A percentile compares a stretch with the other conserved stretches of the same genome.
These are phyloP conservation scores for Pseudogymnoascus sp. DNA, from an alignment of 2,329 filamentous ascomycete genomes.

Conservation along the genomic window DNA sequence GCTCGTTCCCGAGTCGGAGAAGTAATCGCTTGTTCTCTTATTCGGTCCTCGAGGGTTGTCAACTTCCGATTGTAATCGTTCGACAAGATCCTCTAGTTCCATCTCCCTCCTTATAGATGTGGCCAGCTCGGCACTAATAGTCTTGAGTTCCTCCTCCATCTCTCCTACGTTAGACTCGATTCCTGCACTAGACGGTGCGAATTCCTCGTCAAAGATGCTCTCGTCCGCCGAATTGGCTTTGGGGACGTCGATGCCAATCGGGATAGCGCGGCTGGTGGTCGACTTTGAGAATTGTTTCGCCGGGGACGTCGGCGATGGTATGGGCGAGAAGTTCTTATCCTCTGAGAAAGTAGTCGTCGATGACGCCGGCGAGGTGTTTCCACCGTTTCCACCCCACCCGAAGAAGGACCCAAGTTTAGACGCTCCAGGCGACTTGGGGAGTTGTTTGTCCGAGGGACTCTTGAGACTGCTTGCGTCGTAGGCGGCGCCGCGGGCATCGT, in stretches of 20 bases:
- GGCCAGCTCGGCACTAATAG: constrained; percentile 88
- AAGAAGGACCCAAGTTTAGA: constrained; percentile 57
- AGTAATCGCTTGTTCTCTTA: constrained; percentile 90
- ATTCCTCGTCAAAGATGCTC: constrained; percentile 23
- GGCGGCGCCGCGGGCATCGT: constrained; percentile 18
- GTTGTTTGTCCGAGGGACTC: constrained; percentile 22
- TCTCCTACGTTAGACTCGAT: constrained; percentile 61
- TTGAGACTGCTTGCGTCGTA: constrained; percentile 22
- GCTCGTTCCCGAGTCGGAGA: constrained; percentile 89
- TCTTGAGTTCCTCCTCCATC: constrained; percentile 87
- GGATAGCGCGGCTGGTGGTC: constrained; percentile 29
- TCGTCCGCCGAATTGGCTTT: constrained; percentile 34
- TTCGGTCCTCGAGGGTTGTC: constrained; percentile 48
- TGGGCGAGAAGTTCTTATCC: constrained; percentile 48
- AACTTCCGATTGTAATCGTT: constrained; percentile 73
- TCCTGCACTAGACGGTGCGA: constrained; percentile 26
- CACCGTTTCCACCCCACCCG: constrained; percentile 53
- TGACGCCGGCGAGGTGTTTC: constrained; percentile 43
- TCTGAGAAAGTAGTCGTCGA: constrained; percentile 55
- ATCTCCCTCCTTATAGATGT: constrained; percentile 90
- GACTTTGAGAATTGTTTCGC: constrained; percentile 27
- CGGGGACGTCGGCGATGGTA: constrained; percentile 43
- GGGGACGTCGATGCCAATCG: constrained; percentile 25
- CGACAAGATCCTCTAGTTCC: constrained; percentile 90
- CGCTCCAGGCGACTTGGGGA: constrained; percentile 40